These are phyloP conservation scores for Wickerhamomyces chambardii DNA, from an alignment of 805 yeast species.

Conservation along the genomic window DNA sequence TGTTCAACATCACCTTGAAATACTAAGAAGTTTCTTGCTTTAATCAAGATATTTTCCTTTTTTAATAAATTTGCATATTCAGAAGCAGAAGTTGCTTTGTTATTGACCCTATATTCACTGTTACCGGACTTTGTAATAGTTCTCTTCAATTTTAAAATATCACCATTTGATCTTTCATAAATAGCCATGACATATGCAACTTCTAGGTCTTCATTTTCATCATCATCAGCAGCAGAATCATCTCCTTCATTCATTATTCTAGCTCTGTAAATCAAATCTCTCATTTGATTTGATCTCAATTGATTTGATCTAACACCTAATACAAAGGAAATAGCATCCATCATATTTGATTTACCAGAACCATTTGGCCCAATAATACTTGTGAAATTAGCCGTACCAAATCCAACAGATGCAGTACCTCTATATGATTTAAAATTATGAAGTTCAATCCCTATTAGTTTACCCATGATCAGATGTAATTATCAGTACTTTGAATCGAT, in stretches of 20 bases:
- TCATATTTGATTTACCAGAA: slow-evolving; percentile 93
- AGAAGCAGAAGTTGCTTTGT: slow-evolving; percentile 45
- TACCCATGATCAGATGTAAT: slow-evolving; percentile 84
- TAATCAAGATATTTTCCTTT: slow-evolving; percentile 72
- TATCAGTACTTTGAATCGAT: too few species aligned
- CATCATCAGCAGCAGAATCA: slow-evolving; percentile 13
- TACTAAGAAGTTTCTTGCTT: slow-evolving; percentile 86
- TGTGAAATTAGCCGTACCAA: slow-evolving; percentile 78
- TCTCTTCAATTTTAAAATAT: slow-evolving; percentile 52
- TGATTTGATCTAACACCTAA: slow-evolving; percentile 74
- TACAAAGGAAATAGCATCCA: slow-evolving; percentile 95
- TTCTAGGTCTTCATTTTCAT: slow-evolving; percentile 15
- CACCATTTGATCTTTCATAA: slow-evolving; percentile 58
- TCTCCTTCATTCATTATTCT: slow-evolving; percentile 23
- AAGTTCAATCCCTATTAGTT: slow-evolving; percentile 69
- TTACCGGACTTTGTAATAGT: slow-evolving; percentile 47
- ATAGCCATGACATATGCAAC: slow-evolving; percentile 72
- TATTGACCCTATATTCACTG: slow-evolving; percentile 63
- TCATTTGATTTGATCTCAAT: slow-evolving; percentile 63
- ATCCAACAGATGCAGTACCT: slow-evolving; percentile 68
- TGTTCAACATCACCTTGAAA: slow-evolving; percentile 97
- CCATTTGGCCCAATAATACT: slow-evolving; percentile 98
- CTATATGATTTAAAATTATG: slow-evolving; percentile 87
- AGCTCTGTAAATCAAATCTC: slow-evolving; percentile 80
- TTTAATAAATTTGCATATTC: slow-evolving; percentile 63